Percentiles rank a stretch among this genome's conserved stretches.
Conservation (phyloP, 2,329 filamentous ascomycete species). For the Cytospora chrysosperma region DNA sequence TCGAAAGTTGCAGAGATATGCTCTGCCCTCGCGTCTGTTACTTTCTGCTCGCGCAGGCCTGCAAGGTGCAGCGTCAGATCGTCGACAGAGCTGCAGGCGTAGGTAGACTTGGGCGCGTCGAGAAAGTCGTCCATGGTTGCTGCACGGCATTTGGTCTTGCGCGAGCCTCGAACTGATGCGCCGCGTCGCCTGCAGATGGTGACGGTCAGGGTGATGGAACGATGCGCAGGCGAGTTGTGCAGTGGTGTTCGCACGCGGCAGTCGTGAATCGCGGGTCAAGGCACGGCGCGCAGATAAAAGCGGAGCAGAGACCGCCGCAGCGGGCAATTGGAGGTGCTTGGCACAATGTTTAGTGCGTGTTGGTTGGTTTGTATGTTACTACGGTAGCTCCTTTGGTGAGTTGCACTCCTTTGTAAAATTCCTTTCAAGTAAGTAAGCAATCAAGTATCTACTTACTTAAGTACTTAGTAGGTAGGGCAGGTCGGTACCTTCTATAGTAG, state of each 20-base stretch:
- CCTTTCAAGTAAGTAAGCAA: no score
- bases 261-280: not conserved
- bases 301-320: not conserved
- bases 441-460: no score
- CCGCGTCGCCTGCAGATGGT: not conserved
- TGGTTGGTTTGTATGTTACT: no score
- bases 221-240: not conserved
- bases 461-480: no score
- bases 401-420: no score
- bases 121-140: conserved; percentile 33
- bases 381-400: no score
- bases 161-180: not conserved
- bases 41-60: conserved; percentile 41
- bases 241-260: not conserved
- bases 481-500: no score
- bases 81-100: conserved; percentile 39
- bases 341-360: no score
- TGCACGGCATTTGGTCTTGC: not conserved
- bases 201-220: not conserved
- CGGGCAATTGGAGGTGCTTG: no score
- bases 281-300: not conserved
- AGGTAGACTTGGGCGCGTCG: conserved; percentile 32
- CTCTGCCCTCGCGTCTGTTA: conserved; percentile 48
- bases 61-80: conserved; percentile 49
- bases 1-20: conserved; percentile 49